Evolutionary conservation across 2,329 filamentous ascomycete genomes (phyloP), one percentile per base, ranked within the genome.

Genomic region (Beauveria caledonica): DNA sequence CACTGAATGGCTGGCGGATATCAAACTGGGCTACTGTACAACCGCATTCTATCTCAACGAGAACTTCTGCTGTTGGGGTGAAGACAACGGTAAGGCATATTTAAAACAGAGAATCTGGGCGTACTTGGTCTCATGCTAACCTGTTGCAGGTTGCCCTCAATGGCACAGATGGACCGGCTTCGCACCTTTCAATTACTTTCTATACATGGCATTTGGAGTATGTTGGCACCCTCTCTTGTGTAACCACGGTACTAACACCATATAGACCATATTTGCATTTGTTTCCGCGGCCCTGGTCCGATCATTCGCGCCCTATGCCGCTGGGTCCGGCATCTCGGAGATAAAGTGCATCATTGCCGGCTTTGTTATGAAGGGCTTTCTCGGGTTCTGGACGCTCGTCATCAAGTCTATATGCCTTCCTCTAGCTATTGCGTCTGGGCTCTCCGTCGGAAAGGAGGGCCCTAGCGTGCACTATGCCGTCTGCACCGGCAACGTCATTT

Each of bases 321-420:
- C 94, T 39, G 94, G 94, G 17, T 96, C 91, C 13, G 94, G 94
- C 45, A 99, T 99, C 62, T 97, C 92, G 13, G 94, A 99, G 77
- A 99, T 99, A 80, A 99, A 99, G 75, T 96, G 92, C 74, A 97
- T 99, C 70, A 96, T 99, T 70, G 94, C 93, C 5, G 94, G 94
- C 3, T 99, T 99, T 71, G 90, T 97, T 54, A 99, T 99, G 94
- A 97, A 97, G 74, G 94, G 92, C 0, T 99, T 99, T 69, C 81
- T 99, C 17, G 92, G 93, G 21, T 87, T 88, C 67, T 92, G 91
- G 84, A 97, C 94, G 5, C 78, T 99, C 36, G 73, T 94, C 62
- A 97, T 99, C 76, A 99, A 99, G 76, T 96, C 92, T 0, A 84
- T 97, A 60, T 90, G 89, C 25, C 78, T 99, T 52, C 94, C 94